Evolutionary conservation across 2,329 filamentous ascomycete genomes (phyloP).

Genomic region (Endocalyx cinctus): DNA sequence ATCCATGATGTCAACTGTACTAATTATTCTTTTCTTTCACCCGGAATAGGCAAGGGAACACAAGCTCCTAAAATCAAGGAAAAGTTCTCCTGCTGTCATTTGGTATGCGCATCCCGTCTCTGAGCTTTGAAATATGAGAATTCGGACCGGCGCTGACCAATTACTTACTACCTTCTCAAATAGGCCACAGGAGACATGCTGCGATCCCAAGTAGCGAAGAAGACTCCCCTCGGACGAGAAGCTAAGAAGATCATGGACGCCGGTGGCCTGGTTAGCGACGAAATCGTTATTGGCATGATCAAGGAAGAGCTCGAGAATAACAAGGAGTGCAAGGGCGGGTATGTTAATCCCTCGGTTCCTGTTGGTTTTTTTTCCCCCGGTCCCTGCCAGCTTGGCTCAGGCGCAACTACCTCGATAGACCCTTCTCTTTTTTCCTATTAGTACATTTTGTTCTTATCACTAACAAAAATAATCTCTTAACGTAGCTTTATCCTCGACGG

Average conservation of each 20-base stretch:
- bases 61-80: constrained; percentile 98
- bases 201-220: constrained; percentile 95
- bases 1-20: no score
- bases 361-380: constrained; percentile 10
- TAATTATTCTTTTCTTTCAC: no score
- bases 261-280: constrained; percentile 93
- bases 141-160: not conserved
- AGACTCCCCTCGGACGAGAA: constrained; percentile 88
- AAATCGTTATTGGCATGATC: constrained; percentile 99
- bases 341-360: no score
- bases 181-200: constrained; percentile 99
- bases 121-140: not conserved
- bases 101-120: constrained; percentile 72
- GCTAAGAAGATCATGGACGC: constrained; percentile 99
- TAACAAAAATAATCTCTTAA: no score
- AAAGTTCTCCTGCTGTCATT: constrained; percentile 93
- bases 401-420: no score
- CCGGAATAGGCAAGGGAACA: constrained; percentile 82
- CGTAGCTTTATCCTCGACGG: constrained; percentile 99
- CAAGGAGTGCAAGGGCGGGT: constrained; percentile 95
- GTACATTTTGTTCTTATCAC: no score
- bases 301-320: constrained; percentile 94
- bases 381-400: constrained; percentile 12
- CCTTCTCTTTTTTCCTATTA: no score
- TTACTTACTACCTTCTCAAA: not conserved